Evolutionary conservation across 2,329 filamentous ascomycete genomes (phyloP).

Genomic region (Penicillium sp.): DNA sequence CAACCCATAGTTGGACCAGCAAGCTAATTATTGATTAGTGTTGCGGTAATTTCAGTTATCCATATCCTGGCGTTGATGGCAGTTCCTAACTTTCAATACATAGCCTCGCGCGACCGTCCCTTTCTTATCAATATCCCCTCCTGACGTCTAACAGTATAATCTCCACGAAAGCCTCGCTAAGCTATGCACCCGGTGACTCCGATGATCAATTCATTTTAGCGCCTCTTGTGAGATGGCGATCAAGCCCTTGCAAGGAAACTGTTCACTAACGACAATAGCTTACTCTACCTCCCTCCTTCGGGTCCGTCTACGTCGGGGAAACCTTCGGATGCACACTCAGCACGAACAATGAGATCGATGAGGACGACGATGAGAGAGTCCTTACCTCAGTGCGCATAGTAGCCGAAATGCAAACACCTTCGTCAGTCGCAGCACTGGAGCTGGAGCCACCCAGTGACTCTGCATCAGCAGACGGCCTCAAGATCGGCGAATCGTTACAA

Average conservation of each 20-base stretch:
- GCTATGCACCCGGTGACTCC: conserved; percentile 58
- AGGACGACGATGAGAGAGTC: conserved; percentile 41
- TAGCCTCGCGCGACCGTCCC: conserved; percentile 71
- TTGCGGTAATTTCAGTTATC: conserved; percentile 35
- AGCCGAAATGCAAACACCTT: conserved; percentile 93
- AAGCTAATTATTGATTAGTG: conserved; percentile 26
- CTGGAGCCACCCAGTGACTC: conserved; percentile 51
- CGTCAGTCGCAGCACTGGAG: conserved; percentile 65
- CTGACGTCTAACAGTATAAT: conserved; percentile 49
- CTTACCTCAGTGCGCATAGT: conserved; percentile 78
- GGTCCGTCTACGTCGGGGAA: conserved; percentile 92
- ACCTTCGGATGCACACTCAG: conserved; percentile 92
- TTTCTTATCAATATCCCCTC: conserved; percentile 47
- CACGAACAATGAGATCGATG: conserved; percentile 78
- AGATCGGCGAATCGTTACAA: conserved; percentile 66
- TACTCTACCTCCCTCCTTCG: conserved; percentile 86
- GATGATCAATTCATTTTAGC: conserved; percentile 56
- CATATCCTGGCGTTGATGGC: neutral
- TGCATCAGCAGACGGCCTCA: conserved; percentile 35
- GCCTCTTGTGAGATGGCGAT: conserved; percentile 45
- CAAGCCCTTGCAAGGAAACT: neutral
- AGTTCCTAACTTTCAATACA: conserved; percentile 1
- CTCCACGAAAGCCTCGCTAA: conserved; percentile 66
- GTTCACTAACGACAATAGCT: conserved; percentile 46
- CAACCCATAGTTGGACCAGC: neutral